These are phyloP conservation scores for Penicillium bovifimosum DNA, from an alignment of 495 filamentous ascomycete species.

Conservation along the genomic window DNA sequence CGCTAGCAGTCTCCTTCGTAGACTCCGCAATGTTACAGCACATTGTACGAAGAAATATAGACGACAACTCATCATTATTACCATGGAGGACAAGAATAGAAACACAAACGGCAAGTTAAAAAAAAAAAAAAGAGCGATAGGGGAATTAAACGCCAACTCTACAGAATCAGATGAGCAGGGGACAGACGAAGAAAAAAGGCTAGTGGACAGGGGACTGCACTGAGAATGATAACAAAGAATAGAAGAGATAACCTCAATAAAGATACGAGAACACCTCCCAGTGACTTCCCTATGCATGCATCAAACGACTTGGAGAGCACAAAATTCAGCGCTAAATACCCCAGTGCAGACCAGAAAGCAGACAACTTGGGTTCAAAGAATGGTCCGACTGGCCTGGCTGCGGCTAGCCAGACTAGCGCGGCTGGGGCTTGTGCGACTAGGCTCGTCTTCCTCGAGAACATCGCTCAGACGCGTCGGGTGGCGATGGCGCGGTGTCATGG, in stretches of 20 bases:
- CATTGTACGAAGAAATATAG: too few species aligned
- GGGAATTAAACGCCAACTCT: slow-evolving; percentile 5
- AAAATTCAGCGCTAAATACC: not conserved
- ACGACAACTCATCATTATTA: slow-evolving; percentile 6
- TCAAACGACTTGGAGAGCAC: not conserved
- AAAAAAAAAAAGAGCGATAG: not conserved
- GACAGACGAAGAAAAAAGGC: not conserved
- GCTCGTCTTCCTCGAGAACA: slow-evolving; percentile 71
- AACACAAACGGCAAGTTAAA: slow-evolving; percentile 1
- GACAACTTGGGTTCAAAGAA: slow-evolving; percentile 1
- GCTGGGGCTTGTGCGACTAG: slow-evolving; percentile 53
- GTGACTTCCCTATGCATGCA: not conserved
- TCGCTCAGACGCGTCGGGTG: slow-evolving; percentile 93
- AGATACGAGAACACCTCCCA: not conserved
- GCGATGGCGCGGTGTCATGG: slow-evolving; percentile 73
- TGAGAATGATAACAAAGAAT: not conserved
- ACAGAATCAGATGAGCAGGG: not conserved
- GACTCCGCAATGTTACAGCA: too few species aligned
- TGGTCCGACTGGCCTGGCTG: slow-evolving; percentile 13
- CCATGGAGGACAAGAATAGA: not conserved
- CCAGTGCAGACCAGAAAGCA: not conserved
- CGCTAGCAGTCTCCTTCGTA: too few species aligned
- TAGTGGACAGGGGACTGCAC: not conserved
- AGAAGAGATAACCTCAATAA: not conserved
- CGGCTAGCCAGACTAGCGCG: slow-evolving; percentile 46